These are phyloP conservation scores for Oemleria cerasiformis DNA, from an alignment of 306 rosid species.

Conservation along the genomic window DNA sequence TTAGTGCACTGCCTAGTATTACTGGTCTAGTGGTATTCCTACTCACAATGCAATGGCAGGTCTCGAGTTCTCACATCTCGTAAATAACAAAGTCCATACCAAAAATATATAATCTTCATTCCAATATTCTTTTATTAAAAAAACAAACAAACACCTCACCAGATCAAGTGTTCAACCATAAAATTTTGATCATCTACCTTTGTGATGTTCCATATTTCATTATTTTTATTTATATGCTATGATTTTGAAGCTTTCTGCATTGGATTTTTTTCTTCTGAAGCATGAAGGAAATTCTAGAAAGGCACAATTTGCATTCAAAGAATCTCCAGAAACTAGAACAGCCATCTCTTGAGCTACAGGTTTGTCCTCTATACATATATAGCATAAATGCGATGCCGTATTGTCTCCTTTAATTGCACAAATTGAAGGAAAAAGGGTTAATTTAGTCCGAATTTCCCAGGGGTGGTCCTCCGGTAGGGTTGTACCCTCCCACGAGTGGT, in stretches of 20 bases:
- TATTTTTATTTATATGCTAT: neutral
- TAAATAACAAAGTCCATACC: neutral
- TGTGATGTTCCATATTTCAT: neutral
- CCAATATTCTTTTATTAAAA: too few species aligned
- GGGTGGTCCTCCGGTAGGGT: too few species aligned
- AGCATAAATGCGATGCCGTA: neutral
- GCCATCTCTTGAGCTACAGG: slow-evolving; percentile 94
- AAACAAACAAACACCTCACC: too few species aligned
- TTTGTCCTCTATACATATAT: neutral
- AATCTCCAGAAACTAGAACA: slow-evolving; percentile 63
- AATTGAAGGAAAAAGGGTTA: neutral
- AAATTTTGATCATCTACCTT: neutral
- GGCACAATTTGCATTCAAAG: slow-evolving; percentile 74
- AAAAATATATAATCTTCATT: neutral
- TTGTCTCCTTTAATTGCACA: neutral
- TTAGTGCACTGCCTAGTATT: too few species aligned
- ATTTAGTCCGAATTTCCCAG: too few species aligned
- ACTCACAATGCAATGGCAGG: too few species aligned
- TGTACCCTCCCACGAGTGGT: too few species aligned
- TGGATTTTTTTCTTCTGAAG: slow-evolving; percentile 41
- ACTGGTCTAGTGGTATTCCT: too few species aligned
- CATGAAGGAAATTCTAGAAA: slow-evolving; percentile 75
- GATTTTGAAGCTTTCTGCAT: neutral
- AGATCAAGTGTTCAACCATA: neutral
- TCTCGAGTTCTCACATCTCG: too few species aligned